Evolutionary conservation across 1,284 basidiomycete species (phyloP), one percentile per base, ranked within the genome.

Genomic region (Ceratobasidium sp.): DNA sequence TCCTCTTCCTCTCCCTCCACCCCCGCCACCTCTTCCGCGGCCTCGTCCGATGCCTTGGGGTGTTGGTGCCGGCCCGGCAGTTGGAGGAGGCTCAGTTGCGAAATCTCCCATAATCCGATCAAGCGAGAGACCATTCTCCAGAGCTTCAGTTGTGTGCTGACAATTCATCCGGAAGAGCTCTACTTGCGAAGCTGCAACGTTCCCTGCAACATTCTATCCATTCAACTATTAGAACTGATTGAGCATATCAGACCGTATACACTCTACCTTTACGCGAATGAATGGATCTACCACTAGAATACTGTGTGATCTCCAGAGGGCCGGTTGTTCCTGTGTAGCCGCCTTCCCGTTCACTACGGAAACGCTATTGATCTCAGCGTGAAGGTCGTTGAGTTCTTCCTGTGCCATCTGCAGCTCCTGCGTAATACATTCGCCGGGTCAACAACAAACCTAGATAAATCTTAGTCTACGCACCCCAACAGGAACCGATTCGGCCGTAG

Each of bases 211-310:
- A 44, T 76, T 76, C 73, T 76, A 67, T 33, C 20, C n/a, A 51
- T 12, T 13, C 15, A 28, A 42, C 20, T 49, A 39, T 51, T 3
- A 12, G 39, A 26, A 13, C 13, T 44, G 7, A 46, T 33, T 3
- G 49, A 9, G 7, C 23, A 20, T 12, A 44, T 68, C 33, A 26
- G 63, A 28, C 23, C 5, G 58, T 56, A 60, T 18, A 33, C 56
- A 15, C 7, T 79, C 81, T 68, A 89, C 89, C 86, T 89, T 89
- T 26, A 81, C 83, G 26, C 80, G 81, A 70, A 89, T 86, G 82
- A 90, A 90, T 0, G 89, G 89, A 82, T 90, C 89, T 18, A 84
- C 82, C 44, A 89, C 86, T 71, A 85, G 84, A 18, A 88, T 78
- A 2, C 81, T 55, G 15, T 82, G 66, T 12, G 23, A 73, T n/a